phyloP scores from a whole-genome alignment of 1,284 basidiomycete species.

The Sphagnurus paluster region DNA sequence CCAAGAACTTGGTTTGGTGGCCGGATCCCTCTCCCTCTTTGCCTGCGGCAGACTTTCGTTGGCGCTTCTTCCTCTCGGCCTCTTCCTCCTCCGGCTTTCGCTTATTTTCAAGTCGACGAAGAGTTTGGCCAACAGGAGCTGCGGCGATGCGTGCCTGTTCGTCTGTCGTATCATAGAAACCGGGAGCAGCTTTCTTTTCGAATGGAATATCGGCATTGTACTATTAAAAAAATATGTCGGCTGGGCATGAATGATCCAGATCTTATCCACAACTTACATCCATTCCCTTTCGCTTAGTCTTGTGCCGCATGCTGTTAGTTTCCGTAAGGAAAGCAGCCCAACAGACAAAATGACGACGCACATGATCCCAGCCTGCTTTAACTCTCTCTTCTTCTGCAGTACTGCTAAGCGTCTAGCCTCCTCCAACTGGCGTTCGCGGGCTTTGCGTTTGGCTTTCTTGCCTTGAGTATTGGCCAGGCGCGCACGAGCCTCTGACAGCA shows the following conservation, averaged over 20 bases:
- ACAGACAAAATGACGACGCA: conserved; percentile 36
- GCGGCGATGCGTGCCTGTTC: conserved; percentile 88
- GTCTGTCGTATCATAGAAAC: conserved; percentile 97
- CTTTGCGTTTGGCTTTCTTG: conserved; percentile 99
- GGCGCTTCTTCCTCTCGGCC: conserved; percentile 82
- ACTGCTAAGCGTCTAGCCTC: conserved; percentile 94
- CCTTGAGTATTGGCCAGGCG: conserved; percentile 99
- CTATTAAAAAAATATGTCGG: conserved; percentile 36
- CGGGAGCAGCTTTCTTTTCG: conserved; percentile 93
- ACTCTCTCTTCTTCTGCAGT: conserved; percentile 96
- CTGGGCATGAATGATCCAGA: conserved; percentile 3
- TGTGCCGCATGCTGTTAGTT: conserved; percentile 69
- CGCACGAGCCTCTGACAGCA: conserved; percentile 98
- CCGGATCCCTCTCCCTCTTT: conserved; percentile 61
- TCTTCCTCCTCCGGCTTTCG: conserved; percentile 91
- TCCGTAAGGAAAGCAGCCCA: conserved; percentile 19
- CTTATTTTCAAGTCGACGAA: conserved; percentile 90
- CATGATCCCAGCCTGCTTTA: conserved; percentile 98
- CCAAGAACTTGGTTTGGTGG: conserved; percentile 89
- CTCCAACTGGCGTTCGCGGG: conserved; percentile 93
- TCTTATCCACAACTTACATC: conserved; percentile 68
- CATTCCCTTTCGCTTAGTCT: conserved; percentile 96
- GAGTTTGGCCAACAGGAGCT: conserved; percentile 90
- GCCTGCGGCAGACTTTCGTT: conserved; percentile 59
- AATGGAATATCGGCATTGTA: conserved; percentile 99